Conservation (phyloP, 2,329 filamentous ascomycete genomes). For the Trichophyton mentagrophytes region DNA sequence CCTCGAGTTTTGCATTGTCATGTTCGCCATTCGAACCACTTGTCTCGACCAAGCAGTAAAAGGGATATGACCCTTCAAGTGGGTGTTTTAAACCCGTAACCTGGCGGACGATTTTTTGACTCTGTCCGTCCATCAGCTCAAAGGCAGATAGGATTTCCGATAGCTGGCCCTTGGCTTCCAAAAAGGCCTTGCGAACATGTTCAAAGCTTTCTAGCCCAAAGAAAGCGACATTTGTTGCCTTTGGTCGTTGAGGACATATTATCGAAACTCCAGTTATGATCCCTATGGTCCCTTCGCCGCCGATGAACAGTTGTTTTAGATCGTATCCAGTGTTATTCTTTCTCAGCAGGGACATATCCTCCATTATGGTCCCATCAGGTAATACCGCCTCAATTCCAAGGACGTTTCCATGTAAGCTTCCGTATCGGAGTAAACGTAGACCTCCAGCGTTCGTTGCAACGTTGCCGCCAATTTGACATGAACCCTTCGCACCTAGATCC, state of each 20-base stretch:
- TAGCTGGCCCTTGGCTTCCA: constrained; percentile 76
- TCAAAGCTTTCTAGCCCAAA: constrained; percentile 86
- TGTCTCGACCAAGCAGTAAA: constrained; percentile 95
- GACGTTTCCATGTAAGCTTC: constrained; percentile 84
- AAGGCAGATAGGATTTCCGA: constrained; percentile 95
- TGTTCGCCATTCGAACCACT: constrained; percentile 90
- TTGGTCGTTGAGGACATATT: constrained; percentile 73
- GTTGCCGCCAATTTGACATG: constrained; percentile 91
- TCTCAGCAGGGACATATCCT: constrained; percentile 74
- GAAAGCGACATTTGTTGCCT: constrained; percentile 87
- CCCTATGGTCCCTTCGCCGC: constrained; percentile 85
- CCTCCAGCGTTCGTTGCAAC: constrained; percentile 93
- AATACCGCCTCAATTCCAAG: constrained; percentile 87
- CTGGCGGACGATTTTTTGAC: constrained; percentile 61
- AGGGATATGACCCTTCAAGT: constrained; percentile 71
- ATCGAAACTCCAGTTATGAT: constrained; percentile 86
- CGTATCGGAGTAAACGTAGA: constrained; percentile 77
- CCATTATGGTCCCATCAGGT: constrained; percentile 80
- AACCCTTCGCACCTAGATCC: constrained; percentile 95
- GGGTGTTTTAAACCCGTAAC: constrained; percentile 68
- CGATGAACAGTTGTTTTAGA: constrained; percentile 91
- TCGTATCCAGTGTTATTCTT: constrained; percentile 99
- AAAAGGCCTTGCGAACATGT: constrained; percentile 73
- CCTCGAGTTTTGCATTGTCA: constrained; percentile 79
- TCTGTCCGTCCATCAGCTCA: constrained; percentile 85